Conservation (phyloP, 768 basidiomycete species). For the Lactarius tabidus region DNA sequence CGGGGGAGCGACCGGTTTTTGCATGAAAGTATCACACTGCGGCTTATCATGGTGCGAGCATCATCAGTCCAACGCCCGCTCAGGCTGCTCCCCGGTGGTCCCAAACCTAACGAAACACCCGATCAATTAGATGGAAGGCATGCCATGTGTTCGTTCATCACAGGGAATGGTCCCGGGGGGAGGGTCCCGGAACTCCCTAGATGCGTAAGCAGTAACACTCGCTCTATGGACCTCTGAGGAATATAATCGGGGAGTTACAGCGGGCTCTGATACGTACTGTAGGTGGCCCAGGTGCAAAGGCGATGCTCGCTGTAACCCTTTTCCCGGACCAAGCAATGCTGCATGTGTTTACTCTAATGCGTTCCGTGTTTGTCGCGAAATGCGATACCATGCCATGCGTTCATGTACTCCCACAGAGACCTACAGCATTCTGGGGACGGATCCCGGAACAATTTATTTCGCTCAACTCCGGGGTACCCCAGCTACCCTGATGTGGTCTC, state of each 20-base stretch:
- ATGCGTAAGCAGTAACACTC: not conserved
- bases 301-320: not conserved
- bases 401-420: not conserved
- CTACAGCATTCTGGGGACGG: not conserved
- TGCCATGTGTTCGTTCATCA: not conserved
- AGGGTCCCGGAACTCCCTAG: not conserved
- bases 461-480: not conserved
- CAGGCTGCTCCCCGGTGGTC: not conserved
- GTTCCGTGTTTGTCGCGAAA: slow-evolving; percentile 3
- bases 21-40: not conserved
- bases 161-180: not conserved
- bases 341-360: not conserved
- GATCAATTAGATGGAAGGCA: not conserved
- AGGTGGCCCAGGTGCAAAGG: not conserved
- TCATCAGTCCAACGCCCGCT: not conserved
- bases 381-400: not conserved
- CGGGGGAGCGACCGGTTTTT: not conserved
- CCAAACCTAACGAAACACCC: not conserved
- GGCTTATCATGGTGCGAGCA: not conserved
- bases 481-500: not conserved
- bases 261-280: not conserved
- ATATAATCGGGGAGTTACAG: not conserved
- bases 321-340: not conserved
- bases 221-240: not conserved
- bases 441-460: not conserved